Evolutionary conservation across 73 alveolate genomes (phyloP), one percentile per base, ranked within the genome.

Genomic region (Effrenium voratum): DNA sequence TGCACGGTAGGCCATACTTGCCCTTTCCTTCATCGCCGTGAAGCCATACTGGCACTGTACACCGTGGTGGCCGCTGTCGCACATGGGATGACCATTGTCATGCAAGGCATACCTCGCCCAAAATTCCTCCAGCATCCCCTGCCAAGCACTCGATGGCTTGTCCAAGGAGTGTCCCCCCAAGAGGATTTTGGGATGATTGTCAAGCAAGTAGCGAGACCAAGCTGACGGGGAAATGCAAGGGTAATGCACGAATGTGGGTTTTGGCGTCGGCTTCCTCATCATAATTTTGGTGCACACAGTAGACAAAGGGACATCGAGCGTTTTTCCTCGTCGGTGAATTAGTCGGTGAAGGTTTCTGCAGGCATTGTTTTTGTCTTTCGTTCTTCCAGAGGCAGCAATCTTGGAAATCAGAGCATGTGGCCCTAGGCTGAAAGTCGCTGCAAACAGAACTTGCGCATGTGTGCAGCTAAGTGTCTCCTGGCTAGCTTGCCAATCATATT

Each of bases 11-110:
- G 50, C 41, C 19, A 30, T 28, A 60, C 49, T 86, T 86, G 8
- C 83, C 94, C 0, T 66, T 28, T 0, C 94, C 94, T 28, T 86
- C 94, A 60, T 86, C 94, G 5, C 94, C 94, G 43, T 86, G 94
- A 1, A 86, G 13, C n/a, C 59, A 60, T 10, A 86, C 34, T 2
- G 94, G 94, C 3, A 86, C 40, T 4, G 94, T 86, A 1, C 40
- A 24, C n/a, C 32, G 36, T 26, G n/a, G 28, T 5, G 83, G 94
- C 94, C 6, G 32, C 19, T 60, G 3, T 8, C 0, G 5, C 40
- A 19, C 95, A 88, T 66, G 34, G 81, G 80, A 8, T 88, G 95
- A 2, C 22, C 52, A n/a, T 13, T 0, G 34, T 88, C 85, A n/a
- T 28, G 16, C 19, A 5, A 4, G 43, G 45, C 10, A 43, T 66